These are phyloP conservation scores for Xylaria scruposa DNA, from an alignment of 495 filamentous ascomycete genomes.

Conservation along the genomic window DNA sequence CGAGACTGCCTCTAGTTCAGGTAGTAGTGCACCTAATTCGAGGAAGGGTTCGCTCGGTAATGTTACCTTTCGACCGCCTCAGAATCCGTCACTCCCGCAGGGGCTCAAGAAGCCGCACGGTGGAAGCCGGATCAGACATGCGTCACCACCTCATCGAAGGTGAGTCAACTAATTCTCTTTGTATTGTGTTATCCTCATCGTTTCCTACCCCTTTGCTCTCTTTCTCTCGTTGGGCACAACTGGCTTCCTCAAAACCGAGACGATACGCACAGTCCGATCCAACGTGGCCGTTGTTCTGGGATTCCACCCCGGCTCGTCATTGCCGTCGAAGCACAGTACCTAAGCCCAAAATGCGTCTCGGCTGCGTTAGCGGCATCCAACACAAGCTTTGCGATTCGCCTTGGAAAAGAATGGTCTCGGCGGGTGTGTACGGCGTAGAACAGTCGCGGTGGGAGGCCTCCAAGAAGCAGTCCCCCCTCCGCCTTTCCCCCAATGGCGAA, in stretches of 20 bases:
- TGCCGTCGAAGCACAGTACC: slow-evolving; percentile 1
- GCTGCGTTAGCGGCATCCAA: not conserved
- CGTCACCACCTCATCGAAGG: slow-evolving; percentile 55
- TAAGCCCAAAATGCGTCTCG: not conserved
- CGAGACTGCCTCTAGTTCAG: slow-evolving; percentile 42
- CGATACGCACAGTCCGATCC: not conserved
- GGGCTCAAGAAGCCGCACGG: slow-evolving; percentile 52
- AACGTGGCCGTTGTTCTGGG: not conserved
- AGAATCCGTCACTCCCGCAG: slow-evolving; percentile 53
- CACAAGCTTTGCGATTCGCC: slow-evolving; percentile 15
- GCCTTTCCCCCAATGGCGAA: not conserved
- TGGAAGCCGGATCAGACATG: slow-evolving; percentile 48
- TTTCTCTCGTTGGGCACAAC: not conserved
- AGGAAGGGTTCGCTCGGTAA: slow-evolving; percentile 53
- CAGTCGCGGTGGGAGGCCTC: slow-evolving; percentile 13
- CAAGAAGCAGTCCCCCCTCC: slow-evolving; percentile 11
- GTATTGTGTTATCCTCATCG: slow-evolving; percentile 11
- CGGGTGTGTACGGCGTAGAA: not conserved
- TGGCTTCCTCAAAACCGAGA: not conserved
- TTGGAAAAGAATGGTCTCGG: slow-evolving; percentile 9
- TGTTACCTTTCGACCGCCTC: slow-evolving; percentile 49
- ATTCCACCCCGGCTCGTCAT: not conserved
- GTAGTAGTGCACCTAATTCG: slow-evolving; percentile 44
- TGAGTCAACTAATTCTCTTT: slow-evolving; percentile 41
- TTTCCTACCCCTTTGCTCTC: slow-evolving; percentile 6